Percentiles rank a stretch among this genome's conserved stretches.
Conservation (phyloP, 1,284 basidiomycete species). For the Exobasidium rhododendri region DNA sequence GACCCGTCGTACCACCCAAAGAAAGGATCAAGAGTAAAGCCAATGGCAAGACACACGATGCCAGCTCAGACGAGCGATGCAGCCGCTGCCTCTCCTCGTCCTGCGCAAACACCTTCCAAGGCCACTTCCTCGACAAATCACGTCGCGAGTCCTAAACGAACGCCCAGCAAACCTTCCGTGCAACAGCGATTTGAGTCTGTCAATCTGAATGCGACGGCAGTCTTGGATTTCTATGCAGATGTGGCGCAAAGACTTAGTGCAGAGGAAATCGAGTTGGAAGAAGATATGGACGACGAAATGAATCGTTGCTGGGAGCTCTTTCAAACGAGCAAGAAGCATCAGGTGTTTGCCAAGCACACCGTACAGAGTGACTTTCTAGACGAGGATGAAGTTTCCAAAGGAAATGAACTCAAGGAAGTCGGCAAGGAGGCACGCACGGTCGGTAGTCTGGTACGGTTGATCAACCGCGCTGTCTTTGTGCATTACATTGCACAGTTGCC, state of each 20-base stretch:
- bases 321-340: neutral
- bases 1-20: too few species aligned
- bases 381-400: neutral
- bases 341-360: neutral
- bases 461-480: conserved; percentile 40
- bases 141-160: neutral
- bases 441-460: neutral
- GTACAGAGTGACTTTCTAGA: neutral
- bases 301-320: neutral
- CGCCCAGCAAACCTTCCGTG: neutral
- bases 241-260: neutral
- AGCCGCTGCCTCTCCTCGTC: neutral
- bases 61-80: neutral
- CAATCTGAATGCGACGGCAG: neutral
- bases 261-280: neutral
- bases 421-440: neutral
- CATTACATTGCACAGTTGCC: conserved; percentile 27
- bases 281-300: neutral
- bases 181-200: neutral
- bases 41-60: neutral
- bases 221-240: neutral
- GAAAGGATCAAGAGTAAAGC: neutral
- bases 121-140: too few species aligned
- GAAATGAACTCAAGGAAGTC: neutral
- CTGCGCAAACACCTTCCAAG: too few species aligned